phyloP scores from a whole-genome alignment of 2,329 filamentous ascomycete species.

The Colletotrichum horii region DNA sequence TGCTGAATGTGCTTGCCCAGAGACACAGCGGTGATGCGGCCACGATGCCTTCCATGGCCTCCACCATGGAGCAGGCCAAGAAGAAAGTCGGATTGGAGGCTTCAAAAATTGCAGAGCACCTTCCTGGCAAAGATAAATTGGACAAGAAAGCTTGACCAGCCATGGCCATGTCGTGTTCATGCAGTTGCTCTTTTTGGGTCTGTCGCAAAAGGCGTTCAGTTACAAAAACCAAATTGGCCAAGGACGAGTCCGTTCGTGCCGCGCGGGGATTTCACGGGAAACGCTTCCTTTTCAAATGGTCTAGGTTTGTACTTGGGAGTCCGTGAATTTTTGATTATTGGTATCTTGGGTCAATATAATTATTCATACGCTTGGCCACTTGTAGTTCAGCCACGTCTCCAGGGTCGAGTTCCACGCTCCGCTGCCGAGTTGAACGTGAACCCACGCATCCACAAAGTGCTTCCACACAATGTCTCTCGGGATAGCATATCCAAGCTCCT shows the following conservation, averaged over 20 bases:
- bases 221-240: neutral
- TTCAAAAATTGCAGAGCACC: neutral
- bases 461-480: slow-evolving; percentile 16
- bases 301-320: neutral
- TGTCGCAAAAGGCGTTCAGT: neutral
- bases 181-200: neutral
- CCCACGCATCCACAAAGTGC: slow-evolving; percentile 20
- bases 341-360: neutral
- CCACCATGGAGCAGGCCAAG: neutral
- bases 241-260: neutral
- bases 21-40: slow-evolving; percentile 3
- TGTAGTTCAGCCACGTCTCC: slow-evolving; percentile 18
- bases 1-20: neutral
- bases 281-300: neutral
- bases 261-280: neutral
- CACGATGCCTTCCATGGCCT: neutral
- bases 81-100: neutral
- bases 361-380: slow-evolving; percentile 8
- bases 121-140: neutral
- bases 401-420: slow-evolving; percentile 17
- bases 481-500: slow-evolving; percentile 16
- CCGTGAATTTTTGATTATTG: rapidly evolving
- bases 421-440: slow-evolving; percentile 15
- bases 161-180: neutral
- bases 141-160: neutral